Conservation (phyloP, 2,329 filamentous ascomycete species). For the Hymenotorrendiella dingleyae region DNA sequence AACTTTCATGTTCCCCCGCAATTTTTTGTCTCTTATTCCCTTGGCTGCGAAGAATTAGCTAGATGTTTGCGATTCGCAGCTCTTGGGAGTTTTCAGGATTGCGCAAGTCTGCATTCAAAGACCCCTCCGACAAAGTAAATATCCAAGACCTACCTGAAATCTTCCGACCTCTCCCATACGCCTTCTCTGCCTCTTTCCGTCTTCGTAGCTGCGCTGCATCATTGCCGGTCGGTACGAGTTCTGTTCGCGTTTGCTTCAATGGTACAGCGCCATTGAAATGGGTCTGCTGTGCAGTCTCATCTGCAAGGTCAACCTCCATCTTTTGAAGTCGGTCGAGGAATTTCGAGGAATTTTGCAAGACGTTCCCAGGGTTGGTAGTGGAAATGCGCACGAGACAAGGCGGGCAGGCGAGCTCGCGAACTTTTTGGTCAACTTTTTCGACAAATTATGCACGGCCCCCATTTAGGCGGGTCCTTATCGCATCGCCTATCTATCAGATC, state of each 20-base stretch:
- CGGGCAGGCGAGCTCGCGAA: neutral
- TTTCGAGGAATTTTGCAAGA: conserved; percentile 2
- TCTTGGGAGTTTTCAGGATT: no score
- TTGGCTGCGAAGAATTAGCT: conserved; percentile 40
- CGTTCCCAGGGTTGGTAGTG: no score
- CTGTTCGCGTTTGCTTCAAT: conserved; percentile 43
- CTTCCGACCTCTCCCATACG: conserved; percentile 77
- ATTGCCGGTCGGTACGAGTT: conserved; percentile 35
- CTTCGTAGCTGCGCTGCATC: conserved; percentile 36
- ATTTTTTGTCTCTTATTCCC: conserved; percentile 79
- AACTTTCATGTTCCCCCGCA: conserved; percentile 70
- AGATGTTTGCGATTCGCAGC: no score
- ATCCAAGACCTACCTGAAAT: conserved; percentile 46
- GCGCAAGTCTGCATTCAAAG: no score
- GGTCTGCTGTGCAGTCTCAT: conserved; percentile 9
- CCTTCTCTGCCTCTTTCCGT: conserved; percentile 58
- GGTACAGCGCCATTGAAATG: conserved; percentile 47
- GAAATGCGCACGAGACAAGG: no score
- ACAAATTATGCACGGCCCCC: no score
- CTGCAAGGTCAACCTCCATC: conserved; percentile 19
- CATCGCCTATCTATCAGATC: no score
- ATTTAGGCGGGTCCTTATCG: no score
- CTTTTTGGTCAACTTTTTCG: no score
- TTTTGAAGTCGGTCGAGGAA: no score
- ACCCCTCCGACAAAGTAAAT: no score